Evolutionary conservation across 225 moss, liverwort and hornwort genomes (phyloP), one percentile per base, ranked within the genome.

Genomic region (Climacium dendroides): DNA sequence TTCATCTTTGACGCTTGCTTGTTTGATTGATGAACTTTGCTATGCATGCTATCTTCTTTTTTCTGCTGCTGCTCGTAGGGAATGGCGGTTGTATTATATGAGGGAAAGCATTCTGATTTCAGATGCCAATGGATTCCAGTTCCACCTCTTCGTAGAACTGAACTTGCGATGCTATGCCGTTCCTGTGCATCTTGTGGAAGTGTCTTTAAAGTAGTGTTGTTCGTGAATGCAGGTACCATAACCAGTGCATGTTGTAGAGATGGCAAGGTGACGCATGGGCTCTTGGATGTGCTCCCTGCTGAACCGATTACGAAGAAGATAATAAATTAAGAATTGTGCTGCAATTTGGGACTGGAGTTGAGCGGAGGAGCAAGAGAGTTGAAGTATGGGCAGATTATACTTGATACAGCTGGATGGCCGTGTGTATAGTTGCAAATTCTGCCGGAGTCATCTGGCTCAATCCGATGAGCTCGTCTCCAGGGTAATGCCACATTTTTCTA

Each of bases 391-490:
- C 85, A 93, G 86, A 84, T 87, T 98, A 86, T 96, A 96, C 86
- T 89, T 96, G 89, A 97, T 94, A 85, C 95, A 98, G 90, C 95
- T 98, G 62, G 97, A 97, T 88, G 98, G 98, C 57, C 95, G 95
- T 83, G 91, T 96, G 84, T 98, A 98, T 81, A 95, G 97, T 85
- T 98, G 98, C 89, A 84, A 69, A 32, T 92, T 32, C 71, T 98
- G 98, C 89, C 95, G 88, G 64, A 96, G 95, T 93, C 97, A 98
- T 83, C 80, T 98, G 88, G 98, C 98, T 13, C 96, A 95, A 86
- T 96, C 88, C 55, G 93, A 96, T 83, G 93, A 98, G 91, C 91
- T 98, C 73, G 93, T 98, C 69, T 98, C 98, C 54, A 98, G 93
- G 97, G 95, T 94, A 91, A 73, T 87, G 72, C 30, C 59, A 72